Percentiles rank a stretch among this genome's conserved stretches.
Conservation (phyloP, 306 rosid genomes). For the Vicia sativa region DNA sequence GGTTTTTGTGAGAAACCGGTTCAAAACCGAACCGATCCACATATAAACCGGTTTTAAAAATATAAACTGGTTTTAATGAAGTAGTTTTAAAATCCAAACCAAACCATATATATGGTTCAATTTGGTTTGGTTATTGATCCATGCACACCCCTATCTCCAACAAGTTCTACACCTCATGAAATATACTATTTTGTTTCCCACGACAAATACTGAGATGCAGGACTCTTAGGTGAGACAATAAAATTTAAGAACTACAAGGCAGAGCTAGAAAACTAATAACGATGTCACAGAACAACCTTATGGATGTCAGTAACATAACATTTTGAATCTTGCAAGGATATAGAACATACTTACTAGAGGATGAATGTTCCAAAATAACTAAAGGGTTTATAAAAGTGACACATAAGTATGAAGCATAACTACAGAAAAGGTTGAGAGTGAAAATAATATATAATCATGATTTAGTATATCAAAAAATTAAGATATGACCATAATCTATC, state of each 20-base stretch:
- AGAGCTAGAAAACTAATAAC: slow-evolving; percentile 3
- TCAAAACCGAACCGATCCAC: too few species aligned
- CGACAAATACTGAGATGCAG: slow-evolving; percentile 7
- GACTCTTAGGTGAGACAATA: not conserved
- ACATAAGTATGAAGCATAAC: not conserved
- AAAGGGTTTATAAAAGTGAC: slow-evolving; percentile 5
- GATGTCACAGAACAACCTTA: slow-evolving; percentile 5
- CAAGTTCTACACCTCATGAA: slow-evolving; percentile 28
- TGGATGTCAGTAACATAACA: not conserved
- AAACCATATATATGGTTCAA: too few species aligned
- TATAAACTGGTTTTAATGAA: too few species aligned
- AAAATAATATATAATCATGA: slow-evolving; percentile 6
- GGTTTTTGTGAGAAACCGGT: too few species aligned
- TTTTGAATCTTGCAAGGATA: slow-evolving; percentile 4
- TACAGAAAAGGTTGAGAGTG: slow-evolving; percentile 1
- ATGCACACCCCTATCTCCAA: too few species aligned
- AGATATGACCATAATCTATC: slow-evolving; percentile 14
- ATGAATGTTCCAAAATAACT: not conserved
- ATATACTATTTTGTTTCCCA: slow-evolving; percentile 7
- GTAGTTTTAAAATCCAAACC: too few species aligned
- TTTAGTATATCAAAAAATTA: not conserved
- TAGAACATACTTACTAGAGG: slow-evolving; percentile 4
- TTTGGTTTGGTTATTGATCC: too few species aligned
- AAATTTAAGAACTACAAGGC: not conserved
- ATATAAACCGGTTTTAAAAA: too few species aligned